phyloP scores from a whole-genome alignment of 164 flowering plant genomes.

The Magnolia sinica region DNA sequence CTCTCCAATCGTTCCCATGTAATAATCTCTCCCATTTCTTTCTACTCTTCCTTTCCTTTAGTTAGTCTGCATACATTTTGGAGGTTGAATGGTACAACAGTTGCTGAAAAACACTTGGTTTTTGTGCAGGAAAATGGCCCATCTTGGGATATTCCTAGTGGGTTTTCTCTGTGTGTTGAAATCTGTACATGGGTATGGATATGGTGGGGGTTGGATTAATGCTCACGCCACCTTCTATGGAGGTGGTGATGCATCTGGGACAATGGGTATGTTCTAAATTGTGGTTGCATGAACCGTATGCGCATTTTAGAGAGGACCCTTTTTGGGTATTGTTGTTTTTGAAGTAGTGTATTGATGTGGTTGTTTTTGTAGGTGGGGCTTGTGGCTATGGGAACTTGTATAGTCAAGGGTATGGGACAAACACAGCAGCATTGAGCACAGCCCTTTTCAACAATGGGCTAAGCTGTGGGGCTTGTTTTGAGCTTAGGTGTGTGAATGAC shows the following conservation, averaged over 20 bases:
- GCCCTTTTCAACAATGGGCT: constrained; percentile 69
- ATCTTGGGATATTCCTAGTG: constrained; percentile 34
- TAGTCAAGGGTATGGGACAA: constrained; percentile 77
- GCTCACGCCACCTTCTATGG: constrained; percentile 57
- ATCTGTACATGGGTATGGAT: constrained; percentile 27
- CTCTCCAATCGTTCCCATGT: not conserved
- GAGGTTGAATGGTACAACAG: not conserved
- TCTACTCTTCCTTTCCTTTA: not conserved
- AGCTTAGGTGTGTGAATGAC: constrained; percentile 57
- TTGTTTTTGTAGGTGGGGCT: constrained; percentile 55
- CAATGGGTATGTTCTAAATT: constrained; percentile 37
- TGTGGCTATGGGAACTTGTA: constrained; percentile 83
- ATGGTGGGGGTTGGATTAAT: constrained; percentile 35
- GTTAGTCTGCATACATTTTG: not conserved
- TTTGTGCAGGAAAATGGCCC: constrained; percentile 47
- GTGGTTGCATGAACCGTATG: too few relatives aligned
- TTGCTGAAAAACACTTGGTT: not conserved
- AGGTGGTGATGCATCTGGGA: constrained; percentile 55
- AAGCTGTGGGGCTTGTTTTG: constrained; percentile 77
- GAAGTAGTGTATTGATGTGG: not conserved
- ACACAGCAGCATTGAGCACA: constrained; percentile 76
- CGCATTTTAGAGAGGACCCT: not conserved
- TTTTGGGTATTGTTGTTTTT: not conserved
- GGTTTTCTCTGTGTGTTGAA: constrained; percentile 34
- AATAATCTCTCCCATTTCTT: not conserved